Conservation (phyloP, 129 eudicot genomes). For the Lonicera japonica region DNA sequence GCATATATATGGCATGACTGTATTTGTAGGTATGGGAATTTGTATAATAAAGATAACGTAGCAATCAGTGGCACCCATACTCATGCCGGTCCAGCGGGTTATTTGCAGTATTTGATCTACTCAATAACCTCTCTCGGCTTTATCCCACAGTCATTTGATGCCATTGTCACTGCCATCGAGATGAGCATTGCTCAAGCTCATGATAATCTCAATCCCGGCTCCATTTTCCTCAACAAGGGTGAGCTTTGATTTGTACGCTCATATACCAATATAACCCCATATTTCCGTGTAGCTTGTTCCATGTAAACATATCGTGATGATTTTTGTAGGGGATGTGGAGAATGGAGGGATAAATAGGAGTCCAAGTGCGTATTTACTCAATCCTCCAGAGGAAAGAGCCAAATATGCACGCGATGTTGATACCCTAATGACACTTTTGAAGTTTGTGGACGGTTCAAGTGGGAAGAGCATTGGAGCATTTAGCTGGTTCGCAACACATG, state of each 20-base stretch:
- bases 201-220: constrained; percentile 59
- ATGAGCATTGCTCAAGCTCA: constrained; percentile 68
- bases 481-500: constrained; percentile 75
- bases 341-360: constrained; percentile 63
- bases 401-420: constrained; percentile 39
- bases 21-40: constrained; percentile 46
- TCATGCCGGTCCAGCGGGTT: constrained; percentile 84
- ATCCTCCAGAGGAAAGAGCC: constrained; percentile 50
- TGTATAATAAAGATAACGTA: constrained; percentile 53
- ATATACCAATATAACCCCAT: too few species aligned
- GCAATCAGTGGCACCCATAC: constrained; percentile 75
- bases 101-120: constrained; percentile 55
- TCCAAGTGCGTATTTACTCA: constrained; percentile 58
- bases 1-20: background rate
- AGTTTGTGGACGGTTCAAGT: constrained; percentile 50
- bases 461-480: constrained; percentile 50
- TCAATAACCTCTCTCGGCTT: constrained; percentile 58
- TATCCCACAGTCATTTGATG: constrained; percentile 64
- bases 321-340: constrained; percentile 50
- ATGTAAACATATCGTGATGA: too few species aligned
- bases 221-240: constrained; percentile 52
- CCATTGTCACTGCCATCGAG: constrained; percentile 56
- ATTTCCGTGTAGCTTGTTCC: too few species aligned
- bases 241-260: background rate
- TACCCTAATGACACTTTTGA: constrained; percentile 54